phyloP scores from a whole-genome alignment of 2,329 filamentous ascomycete genomes.

The Fusarium domesticum region DNA sequence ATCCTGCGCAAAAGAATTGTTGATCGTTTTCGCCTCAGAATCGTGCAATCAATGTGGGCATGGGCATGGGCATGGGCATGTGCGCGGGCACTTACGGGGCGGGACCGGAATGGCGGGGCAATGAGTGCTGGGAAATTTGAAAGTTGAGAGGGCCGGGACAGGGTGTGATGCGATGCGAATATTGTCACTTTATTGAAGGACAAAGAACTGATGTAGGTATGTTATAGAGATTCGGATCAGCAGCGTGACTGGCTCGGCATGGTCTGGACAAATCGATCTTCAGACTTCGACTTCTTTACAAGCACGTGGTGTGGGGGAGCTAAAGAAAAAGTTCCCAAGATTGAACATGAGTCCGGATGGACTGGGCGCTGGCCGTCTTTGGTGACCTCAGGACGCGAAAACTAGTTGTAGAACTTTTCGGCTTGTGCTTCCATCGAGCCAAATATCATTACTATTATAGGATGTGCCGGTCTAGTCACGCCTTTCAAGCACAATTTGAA shows the following conservation, averaged over 20 bases:
- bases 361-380: too few species aligned
- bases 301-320: conserved; percentile 22
- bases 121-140: neutral
- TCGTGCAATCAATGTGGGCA: neutral
- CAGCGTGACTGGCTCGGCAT: too few species aligned
- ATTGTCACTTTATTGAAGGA: too few species aligned
- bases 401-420: too few species aligned
- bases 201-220: too few species aligned
- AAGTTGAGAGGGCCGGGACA: neutral
- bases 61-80: neutral
- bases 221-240: too few species aligned
- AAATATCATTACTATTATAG: too few species aligned
- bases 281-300: too few species aligned
- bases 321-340: neutral
- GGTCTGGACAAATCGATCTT: too few species aligned
- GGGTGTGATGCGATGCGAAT: neutral
- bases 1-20: neutral
- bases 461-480: neutral
- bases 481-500: neutral
- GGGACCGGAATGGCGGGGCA: neutral
- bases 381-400: too few species aligned
- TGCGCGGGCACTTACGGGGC: neutral
- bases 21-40: neutral
- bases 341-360: too few species aligned
- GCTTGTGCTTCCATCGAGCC: too few species aligned